Evolutionary conservation across 2,329 filamentous ascomycete genomes (phyloP).

Genomic region (Bimuria novae-zelandiae): DNA sequence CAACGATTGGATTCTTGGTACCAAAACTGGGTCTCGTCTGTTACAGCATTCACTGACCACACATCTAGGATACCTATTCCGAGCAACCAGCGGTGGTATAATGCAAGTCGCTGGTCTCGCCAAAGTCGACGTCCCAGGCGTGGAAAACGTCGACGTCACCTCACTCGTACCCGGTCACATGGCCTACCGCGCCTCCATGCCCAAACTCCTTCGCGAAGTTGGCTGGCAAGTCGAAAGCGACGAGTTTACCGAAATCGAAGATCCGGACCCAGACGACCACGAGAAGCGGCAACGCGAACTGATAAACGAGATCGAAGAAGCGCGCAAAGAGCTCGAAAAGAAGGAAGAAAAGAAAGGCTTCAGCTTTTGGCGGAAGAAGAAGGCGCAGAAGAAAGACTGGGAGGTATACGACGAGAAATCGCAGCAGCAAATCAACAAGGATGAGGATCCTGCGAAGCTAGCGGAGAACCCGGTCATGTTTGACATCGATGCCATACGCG

Average conservation of each 20-base stretch:
- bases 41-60: constrained; percentile 10
- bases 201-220: constrained; percentile 79
- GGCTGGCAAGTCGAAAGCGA: constrained; percentile 92
- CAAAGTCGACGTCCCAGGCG: constrained; percentile 74
- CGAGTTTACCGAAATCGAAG: constrained; percentile 95
- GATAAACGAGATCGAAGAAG: constrained; percentile 95
- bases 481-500: constrained; percentile 89
- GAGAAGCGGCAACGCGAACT: constrained; percentile 84
- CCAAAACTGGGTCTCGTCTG: constrained; percentile 7
- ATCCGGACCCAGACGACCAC: constrained; percentile 95
- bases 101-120: constrained; percentile 84
- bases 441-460: constrained; percentile 54
- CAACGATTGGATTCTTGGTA: constrained; percentile 93
- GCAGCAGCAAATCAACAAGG: constrained; percentile 49
- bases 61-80: constrained; percentile 76
- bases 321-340: constrained; percentile 81
- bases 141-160: constrained; percentile 91
- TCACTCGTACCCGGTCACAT: constrained; percentile 88
- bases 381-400: constrained; percentile 84
- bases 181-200: constrained; percentile 95
- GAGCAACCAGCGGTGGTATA: constrained; percentile 89
- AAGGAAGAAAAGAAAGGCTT: constrained; percentile 74
- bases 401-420: constrained; percentile 83
- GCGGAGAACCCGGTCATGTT: constrained; percentile 74
- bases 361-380: constrained; percentile 78